Evolutionary conservation across 1,284 basidiomycete species (phyloP).

Genomic region (Blastosporella zonata): DNA sequence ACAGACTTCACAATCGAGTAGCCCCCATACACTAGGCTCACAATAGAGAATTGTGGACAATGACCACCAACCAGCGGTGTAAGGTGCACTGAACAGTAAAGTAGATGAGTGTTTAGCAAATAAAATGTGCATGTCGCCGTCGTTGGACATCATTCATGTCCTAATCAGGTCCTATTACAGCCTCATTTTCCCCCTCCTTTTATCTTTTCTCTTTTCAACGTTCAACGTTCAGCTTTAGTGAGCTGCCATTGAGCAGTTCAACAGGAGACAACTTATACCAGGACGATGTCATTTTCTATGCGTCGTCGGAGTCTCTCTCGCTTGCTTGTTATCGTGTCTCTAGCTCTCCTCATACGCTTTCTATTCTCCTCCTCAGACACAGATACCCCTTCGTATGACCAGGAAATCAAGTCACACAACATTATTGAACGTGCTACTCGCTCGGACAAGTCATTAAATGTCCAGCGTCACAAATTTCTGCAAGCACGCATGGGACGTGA

Average conservation of each 20-base stretch:
- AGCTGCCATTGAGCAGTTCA: neutral
- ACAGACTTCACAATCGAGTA: too few relatives aligned
- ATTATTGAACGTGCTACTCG: conserved; percentile 84
- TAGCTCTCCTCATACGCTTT: conserved; percentile 37
- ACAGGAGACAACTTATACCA: neutral
- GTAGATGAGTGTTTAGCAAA: neutral
- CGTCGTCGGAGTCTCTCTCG: conserved; percentile 41
- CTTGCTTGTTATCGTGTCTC: conserved; percentile 31
- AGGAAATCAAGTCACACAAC: conserved; percentile 73
- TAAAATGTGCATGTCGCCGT: neutral
- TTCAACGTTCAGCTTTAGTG: neutral
- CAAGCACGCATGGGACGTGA: conserved; percentile 86
- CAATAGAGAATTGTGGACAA: too few relatives aligned
- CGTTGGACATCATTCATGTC: neutral
- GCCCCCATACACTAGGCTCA: too few relatives aligned
- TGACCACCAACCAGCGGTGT: too few relatives aligned
- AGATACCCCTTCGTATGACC: conserved; percentile 40
- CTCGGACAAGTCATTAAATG: conserved; percentile 82
- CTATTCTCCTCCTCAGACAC: conserved; percentile 42
- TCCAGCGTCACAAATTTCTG: conserved; percentile 81
- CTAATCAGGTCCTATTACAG: neutral
- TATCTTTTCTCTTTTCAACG: neutral
- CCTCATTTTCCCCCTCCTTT: neutral
- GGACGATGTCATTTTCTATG: conserved; percentile 29
- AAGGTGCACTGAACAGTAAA: too few relatives aligned